Conservation (phyloP, 1,284 basidiomycete species). For the Cryptococcus sp. region DNA sequence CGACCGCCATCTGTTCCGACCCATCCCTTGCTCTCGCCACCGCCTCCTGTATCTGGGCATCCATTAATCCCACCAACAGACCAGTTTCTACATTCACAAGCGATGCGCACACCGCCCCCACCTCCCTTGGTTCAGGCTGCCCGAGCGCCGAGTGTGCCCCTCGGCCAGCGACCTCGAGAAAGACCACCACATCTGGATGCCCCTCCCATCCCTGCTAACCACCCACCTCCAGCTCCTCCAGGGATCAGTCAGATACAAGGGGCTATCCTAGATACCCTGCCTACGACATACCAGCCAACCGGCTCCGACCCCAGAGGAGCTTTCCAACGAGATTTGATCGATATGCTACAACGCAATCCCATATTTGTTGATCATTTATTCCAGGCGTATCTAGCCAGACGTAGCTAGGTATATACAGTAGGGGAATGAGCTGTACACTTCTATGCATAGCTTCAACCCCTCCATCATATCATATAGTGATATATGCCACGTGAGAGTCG, state of each 20-base stretch:
- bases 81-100: no score
- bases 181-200: not conserved
- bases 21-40: no score
- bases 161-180: no score
- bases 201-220: conserved; percentile 1
- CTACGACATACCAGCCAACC: conserved; percentile 6
- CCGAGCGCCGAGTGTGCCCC: not conserved
- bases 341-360: conserved; percentile 17
- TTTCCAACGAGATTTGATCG: conserved; percentile 5
- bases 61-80: no score
- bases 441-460: not conserved
- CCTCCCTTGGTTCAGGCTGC: not conserved
- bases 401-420: not conserved
- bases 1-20: no score
- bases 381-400: conserved; percentile 11
- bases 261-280: conserved; percentile 22
- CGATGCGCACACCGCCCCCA: not conserved
- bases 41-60: no score
- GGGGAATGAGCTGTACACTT: not conserved
- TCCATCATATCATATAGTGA: not conserved
- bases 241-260: conserved; percentile 1
- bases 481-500: no score
- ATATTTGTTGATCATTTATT: conserved; percentile 20
- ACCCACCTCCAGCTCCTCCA: not conserved
- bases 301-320: not conserved